Evolutionary conservation across 2,329 filamentous ascomycete species (phyloP).

Genomic region (Colletotrichum endophyticum): DNA sequence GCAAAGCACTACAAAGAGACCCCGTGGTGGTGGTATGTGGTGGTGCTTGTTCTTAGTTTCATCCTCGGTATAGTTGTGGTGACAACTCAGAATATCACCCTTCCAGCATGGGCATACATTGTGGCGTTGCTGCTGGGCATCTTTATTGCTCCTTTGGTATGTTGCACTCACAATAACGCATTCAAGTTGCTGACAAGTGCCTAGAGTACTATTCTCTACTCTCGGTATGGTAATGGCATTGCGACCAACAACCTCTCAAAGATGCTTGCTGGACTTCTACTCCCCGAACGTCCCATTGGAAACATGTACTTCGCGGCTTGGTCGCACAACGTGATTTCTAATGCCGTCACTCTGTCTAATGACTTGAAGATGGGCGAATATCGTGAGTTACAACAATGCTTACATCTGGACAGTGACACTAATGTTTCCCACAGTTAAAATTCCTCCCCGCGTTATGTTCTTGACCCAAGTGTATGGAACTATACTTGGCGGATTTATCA

Average conservation of each 20-base stretch:
- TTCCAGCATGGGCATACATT: conserved; percentile 53
- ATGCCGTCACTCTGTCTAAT: conserved; percentile 53
- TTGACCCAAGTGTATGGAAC: conserved; percentile 61
- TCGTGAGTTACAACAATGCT: conserved; percentile 36
- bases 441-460: conserved; percentile 61
- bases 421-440: conserved; percentile 46
- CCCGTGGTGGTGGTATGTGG: conserved; percentile 52
- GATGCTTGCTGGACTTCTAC: conserved; percentile 57
- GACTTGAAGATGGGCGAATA: conserved; percentile 66
- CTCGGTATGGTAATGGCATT: conserved; percentile 60
- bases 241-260: conserved; percentile 64
- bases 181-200: conserved; percentile 2
- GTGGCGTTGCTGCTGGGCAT: conserved; percentile 47
- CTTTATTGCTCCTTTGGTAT: conserved; percentile 55
- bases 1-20: conserved; percentile 55
- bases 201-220: conserved; percentile 56
- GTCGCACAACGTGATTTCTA: conserved; percentile 61
- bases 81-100: conserved; percentile 48
- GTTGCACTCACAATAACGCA: conserved; percentile 1
- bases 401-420: conserved; percentile 20
- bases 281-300: conserved; percentile 55
- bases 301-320: conserved; percentile 65
- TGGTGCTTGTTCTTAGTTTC: conserved; percentile 46
- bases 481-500: conserved; percentile 56
- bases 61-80: conserved; percentile 51